Base-by-base conservation (phyloP, 2,329 filamentous ascomycete genomes). In the Fusarium beomiforme region DNA sequence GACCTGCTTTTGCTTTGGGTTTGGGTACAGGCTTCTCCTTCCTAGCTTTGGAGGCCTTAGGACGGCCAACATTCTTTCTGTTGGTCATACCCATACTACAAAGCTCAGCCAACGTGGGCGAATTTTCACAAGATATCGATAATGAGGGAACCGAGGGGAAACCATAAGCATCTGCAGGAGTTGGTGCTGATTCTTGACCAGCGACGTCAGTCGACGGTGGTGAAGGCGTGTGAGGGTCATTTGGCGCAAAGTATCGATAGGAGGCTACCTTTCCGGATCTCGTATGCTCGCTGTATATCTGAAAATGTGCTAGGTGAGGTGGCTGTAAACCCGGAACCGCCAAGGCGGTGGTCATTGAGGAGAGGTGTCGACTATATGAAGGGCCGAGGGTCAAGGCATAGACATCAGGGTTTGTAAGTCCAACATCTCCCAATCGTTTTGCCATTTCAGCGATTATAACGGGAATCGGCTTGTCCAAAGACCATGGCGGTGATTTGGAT, bases 251-350 rank as follows among this genome's bases (percentile, higher is more conserved):
- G 41, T 80, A 81, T 29, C 76, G 70, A 69, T 79, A 81, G 3
- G 80, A 82, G 26, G 80, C 80, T 26, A 81, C 75, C 63, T 81
- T 83, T 14, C 81, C 81, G 17, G 70, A 66, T 59, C 81, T 77
- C 10, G 76, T 75, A 39, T 81, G 81, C 64, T 82, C 80, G 39
- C 77, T 81, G 8, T 72, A 75, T 9, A 83, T 71, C 46, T 81
- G 77, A n/a, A 81, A 73, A 59, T 82, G 78, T 9, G 69, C 67
- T 29, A 82, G 59, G 46, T 79, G 73, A 37, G 53, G 34, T 8
- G 81, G 81, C 42, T 83, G 81, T 7, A 80, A 63, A 23, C 69
- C 72, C 3, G 78, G 64, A 4, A 75, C 74, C 2, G 81, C 78
- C 41, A 82, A 73, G 14, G 79, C 78, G 8, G 77, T 78, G 8